phyloP scores from a whole-genome alignment of 176 grass and related monocot genomes.

The Zoysia japonica region DNA sequence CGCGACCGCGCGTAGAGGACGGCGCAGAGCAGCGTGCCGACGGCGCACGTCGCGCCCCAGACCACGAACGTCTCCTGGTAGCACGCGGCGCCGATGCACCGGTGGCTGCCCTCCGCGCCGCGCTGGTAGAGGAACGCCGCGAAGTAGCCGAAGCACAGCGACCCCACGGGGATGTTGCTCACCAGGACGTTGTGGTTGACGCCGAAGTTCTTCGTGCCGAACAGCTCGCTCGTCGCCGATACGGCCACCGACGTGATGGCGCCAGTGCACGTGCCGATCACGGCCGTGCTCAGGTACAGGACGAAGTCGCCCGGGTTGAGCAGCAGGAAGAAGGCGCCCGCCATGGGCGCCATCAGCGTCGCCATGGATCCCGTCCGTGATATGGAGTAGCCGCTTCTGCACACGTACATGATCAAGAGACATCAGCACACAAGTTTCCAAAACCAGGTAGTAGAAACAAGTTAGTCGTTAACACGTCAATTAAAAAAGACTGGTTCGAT shows the following conservation, averaged over 20 bases:
- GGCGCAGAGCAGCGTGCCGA: conserved; percentile 73
- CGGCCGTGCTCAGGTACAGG: conserved; percentile 71
- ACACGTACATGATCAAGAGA: not conserved
- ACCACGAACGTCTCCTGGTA: conserved; percentile 66
- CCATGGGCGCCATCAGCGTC: conserved; percentile 80
- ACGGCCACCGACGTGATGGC: conserved; percentile 90
- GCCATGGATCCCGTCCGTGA: conserved; percentile 88
- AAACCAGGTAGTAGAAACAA: not conserved
- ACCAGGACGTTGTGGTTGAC: conserved; percentile 97
- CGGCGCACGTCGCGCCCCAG: conserved; percentile 69
- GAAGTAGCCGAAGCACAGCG: conserved; percentile 91
- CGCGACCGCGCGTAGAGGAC: conserved; percentile 63
- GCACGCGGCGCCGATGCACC: conserved; percentile 67
- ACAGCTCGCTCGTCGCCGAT: conserved; percentile 85
- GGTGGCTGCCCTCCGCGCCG: conserved; percentile 43
- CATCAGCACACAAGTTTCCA: not conserved
- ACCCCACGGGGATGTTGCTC: conserved; percentile 81
- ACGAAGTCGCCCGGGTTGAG: conserved; percentile 49
- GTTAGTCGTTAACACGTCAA: conserved; percentile 24
- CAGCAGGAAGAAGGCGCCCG: conserved; percentile 83
- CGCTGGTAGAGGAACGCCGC: conserved; percentile 80
- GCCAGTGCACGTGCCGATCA: conserved; percentile 86
- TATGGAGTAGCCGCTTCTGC: conserved; percentile 60
- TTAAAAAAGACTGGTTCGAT: conserved; percentile 29
- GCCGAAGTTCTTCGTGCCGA: conserved; percentile 85